These are phyloP conservation scores for Microthlaspi erraticum DNA, from an alignment of 345 rosid genomes.

Conservation along the genomic window DNA sequence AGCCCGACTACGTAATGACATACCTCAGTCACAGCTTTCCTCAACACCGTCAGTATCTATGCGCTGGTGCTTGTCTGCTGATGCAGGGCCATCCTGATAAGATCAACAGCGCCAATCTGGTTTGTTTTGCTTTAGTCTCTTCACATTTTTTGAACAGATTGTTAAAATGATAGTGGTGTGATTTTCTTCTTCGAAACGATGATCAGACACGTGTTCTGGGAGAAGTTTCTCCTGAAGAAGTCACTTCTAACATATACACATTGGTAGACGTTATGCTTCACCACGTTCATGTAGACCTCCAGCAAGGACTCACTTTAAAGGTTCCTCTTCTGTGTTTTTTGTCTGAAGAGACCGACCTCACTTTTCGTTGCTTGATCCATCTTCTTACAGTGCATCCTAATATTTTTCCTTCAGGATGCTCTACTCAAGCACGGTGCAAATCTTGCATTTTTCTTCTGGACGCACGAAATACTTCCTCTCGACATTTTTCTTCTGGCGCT, in stretches of 20 bases:
- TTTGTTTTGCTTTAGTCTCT: constrained; percentile 39
- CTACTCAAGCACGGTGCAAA: constrained; percentile 71
- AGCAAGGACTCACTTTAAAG: constrained; percentile 76
- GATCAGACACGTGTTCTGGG: constrained; percentile 79
- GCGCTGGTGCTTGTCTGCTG: constrained; percentile 97
- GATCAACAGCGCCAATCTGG: constrained; percentile 88
- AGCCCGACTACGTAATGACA: constrained; percentile 75
- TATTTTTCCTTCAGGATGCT: constrained; percentile 57
- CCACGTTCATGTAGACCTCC: constrained; percentile 74
- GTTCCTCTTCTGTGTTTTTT: constrained; percentile 46
- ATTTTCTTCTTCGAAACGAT: constrained; percentile 32
- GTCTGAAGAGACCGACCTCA: constrained; percentile 23
- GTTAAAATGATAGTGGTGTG: constrained; percentile 29
- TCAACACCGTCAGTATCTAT: constrained; percentile 83
- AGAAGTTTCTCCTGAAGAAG: constrained; percentile 96
- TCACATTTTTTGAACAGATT: constrained; percentile 21
- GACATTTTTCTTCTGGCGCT: constrained; percentile 94
- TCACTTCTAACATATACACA: constrained; percentile 88
- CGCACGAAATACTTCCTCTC: constrained; percentile 90
- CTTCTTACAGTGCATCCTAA: constrained; percentile 36
- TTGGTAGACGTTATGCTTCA: constrained; percentile 98
- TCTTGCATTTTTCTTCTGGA: constrained; percentile 85
- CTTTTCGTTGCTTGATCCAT: constrained; percentile 18
- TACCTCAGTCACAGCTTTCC: constrained; percentile 80
- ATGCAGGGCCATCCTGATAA: constrained; percentile 94